Base-by-base conservation (phyloP, 2,329 filamentous ascomycete genomes). In the Calonectria hawksworthii region DNA sequence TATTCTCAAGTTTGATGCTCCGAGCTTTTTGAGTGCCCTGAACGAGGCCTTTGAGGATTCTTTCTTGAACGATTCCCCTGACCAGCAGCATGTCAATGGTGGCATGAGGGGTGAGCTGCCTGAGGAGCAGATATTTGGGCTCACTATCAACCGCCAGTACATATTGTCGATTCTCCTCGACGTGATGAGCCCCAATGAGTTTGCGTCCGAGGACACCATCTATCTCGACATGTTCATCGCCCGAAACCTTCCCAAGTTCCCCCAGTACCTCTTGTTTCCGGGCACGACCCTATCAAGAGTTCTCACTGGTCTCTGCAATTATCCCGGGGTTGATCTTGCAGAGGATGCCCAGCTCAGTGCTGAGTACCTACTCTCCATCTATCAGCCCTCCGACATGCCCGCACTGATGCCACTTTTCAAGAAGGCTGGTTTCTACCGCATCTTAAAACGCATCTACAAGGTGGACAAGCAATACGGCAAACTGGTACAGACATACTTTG, bases 201-300 rank as follows among this genome's bases (percentile, higher is more conserved):
- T 98, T 84, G 91, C 92, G 0, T 86, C 93, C 0, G 92, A 94
- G 75, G 96, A 99, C 82, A 96, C 94, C 16, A 95, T 99, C 71
- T 99, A 98, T 84, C 90, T 99, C 56, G 96, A 99, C 85, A 99
- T 99, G 96, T 99, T 99, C 82, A 94, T 99, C 82, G 96, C 97
- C 23, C 93, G 97, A 71, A 99, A 98, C 83, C 87, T 99, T 65
- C 95, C 98, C 4, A 99, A 99, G 84, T 99, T 98, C 82, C 96
- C 96, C 1, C 96, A 99, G 83, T 98, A 98, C 81, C 93, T 99
- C 66, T 90, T 99, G 14, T 92, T 99, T 61, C 94, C 96, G 0
- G 97, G 96, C 23, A 96, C 95, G 3, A 94, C 94, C 2, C 89
- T 99, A 0, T 95, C 96, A 74, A 93, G 93, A 74, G 93, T 98